phyloP scores from a whole-genome alignment of 2,329 filamentous ascomycete genomes.

The Aspergillus ochraceus region DNA sequence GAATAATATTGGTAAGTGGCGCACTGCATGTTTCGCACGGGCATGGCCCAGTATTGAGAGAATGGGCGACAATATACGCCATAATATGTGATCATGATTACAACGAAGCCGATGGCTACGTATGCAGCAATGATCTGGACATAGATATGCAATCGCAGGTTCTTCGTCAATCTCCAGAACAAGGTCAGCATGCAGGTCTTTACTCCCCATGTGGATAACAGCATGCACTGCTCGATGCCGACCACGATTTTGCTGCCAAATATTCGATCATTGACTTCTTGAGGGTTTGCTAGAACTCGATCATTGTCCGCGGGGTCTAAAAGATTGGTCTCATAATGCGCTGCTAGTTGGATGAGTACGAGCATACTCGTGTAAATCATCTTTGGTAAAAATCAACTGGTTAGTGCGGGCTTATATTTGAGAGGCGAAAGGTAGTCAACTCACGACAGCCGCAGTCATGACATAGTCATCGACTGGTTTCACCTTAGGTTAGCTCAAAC shows the following conservation, averaged over 20 bases:
- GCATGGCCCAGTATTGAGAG: constrained; percentile 52
- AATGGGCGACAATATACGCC: constrained; percentile 53
- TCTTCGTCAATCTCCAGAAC: constrained; percentile 48
- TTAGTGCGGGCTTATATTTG: background rate
- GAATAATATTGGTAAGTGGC: constrained; percentile 43
- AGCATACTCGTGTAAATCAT: constrained; percentile 36
- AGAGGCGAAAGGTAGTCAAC: constrained; percentile 2
- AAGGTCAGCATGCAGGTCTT: constrained; percentile 54
- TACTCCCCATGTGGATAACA: constrained; percentile 50
- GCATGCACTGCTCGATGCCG: constrained; percentile 51
- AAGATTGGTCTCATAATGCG: constrained; percentile 39
- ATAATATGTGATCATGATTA: constrained; percentile 52
- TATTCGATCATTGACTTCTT: constrained; percentile 45
- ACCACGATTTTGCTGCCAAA: constrained; percentile 52
- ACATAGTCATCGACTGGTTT: constrained; percentile 37
- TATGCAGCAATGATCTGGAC: constrained; percentile 46
- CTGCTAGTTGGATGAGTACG: constrained; percentile 38
- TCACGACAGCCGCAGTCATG: constrained; percentile 40
- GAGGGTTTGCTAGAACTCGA: constrained; percentile 31
- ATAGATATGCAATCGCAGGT: constrained; percentile 33
- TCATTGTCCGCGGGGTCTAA: constrained; percentile 37
- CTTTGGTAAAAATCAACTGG: constrained; percentile 17
- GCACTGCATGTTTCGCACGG: constrained; percentile 40
- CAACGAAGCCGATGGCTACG: constrained; percentile 44
- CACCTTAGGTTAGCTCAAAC: background rate